phyloP scores from a whole-genome alignment of 2,329 filamentous ascomycete genomes.

The Pseudogymnoascus sp. region DNA sequence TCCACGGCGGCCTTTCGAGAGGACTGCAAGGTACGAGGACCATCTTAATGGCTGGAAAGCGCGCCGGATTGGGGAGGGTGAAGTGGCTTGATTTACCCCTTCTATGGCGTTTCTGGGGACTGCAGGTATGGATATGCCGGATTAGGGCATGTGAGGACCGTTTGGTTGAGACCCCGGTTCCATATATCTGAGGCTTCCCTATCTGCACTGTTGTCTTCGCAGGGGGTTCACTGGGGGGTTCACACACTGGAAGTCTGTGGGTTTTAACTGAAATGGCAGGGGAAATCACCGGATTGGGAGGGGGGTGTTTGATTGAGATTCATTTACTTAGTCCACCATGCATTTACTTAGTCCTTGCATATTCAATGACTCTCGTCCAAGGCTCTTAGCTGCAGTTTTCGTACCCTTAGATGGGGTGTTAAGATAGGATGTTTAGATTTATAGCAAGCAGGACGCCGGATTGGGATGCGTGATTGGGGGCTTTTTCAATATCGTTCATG shows the following conservation, averaged over 20 bases:
- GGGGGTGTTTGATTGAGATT: neutral
- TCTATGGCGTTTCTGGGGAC: too few species aligned
- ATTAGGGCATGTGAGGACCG: neutral
- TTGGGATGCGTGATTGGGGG: neutral
- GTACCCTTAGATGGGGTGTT: neutral
- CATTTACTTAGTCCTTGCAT: neutral
- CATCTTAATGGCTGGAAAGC: neutral
- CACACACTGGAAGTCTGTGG: too few species aligned
- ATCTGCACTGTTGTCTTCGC: too few species aligned
- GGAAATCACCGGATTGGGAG: neutral
- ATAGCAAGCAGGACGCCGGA: neutral
- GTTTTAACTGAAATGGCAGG: neutral
- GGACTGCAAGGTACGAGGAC: neutral
- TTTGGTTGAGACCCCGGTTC: neutral
- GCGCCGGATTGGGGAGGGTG: neutral
- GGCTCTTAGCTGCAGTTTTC: neutral
- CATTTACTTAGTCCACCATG: neutral
- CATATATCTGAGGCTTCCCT: neutral
- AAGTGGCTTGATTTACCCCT: neutral
- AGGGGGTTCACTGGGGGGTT: too few species aligned
- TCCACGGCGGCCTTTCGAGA: neutral
- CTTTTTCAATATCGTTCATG: neutral
- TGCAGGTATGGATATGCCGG: neutral
- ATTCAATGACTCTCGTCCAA: neutral
- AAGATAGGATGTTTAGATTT: neutral